A percentile compares a stretch with the other conserved stretches of the same genome.
Evolutionary conservation across 176 grass and related monocot species (phyloP).

Genomic region (Rhynchospora tenuis): DNA sequence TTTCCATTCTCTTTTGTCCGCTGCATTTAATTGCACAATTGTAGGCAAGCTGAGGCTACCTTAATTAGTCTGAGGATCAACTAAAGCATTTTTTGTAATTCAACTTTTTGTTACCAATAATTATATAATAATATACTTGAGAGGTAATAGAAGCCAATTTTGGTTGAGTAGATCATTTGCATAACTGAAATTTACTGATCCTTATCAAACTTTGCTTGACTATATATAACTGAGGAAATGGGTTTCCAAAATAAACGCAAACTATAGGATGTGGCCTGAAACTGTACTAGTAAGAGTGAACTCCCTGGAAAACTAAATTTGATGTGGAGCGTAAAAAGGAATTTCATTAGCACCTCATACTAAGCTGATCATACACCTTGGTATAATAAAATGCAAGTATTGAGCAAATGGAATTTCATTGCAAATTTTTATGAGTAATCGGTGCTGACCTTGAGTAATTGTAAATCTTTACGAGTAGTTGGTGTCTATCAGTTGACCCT

Average conservation of each 20-base stretch:
- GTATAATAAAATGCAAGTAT: too few relatives aligned
- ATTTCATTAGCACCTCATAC: too few relatives aligned
- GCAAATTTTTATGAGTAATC: too few relatives aligned
- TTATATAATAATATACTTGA: not conserved
- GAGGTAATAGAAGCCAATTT: not conserved
- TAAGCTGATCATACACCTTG: too few relatives aligned
- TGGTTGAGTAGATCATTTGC: not conserved
- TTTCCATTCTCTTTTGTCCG: not conserved
- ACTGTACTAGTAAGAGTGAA: not conserved
- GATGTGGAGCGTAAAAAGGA: constrained; percentile 1
- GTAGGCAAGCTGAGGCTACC: not conserved
- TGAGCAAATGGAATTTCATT: too few relatives aligned
- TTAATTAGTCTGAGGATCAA: not conserved
- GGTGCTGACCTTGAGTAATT: too few relatives aligned
- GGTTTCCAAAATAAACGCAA: not conserved
- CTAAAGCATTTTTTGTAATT: not conserved
- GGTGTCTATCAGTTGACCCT: too few relatives aligned
- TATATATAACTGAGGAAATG: not conserved
- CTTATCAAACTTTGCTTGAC: not conserved
- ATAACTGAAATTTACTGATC: not conserved
- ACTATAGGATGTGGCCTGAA: not conserved
- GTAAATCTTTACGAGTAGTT: too few relatives aligned
- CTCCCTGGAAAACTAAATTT: constrained; percentile 3
- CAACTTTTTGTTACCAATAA: not conserved
- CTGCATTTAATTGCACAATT: not conserved